These are phyloP conservation scores for Sporobolomyces phaffii DNA, from an alignment of 768 basidiomycete genomes.

Conservation along the genomic window DNA sequence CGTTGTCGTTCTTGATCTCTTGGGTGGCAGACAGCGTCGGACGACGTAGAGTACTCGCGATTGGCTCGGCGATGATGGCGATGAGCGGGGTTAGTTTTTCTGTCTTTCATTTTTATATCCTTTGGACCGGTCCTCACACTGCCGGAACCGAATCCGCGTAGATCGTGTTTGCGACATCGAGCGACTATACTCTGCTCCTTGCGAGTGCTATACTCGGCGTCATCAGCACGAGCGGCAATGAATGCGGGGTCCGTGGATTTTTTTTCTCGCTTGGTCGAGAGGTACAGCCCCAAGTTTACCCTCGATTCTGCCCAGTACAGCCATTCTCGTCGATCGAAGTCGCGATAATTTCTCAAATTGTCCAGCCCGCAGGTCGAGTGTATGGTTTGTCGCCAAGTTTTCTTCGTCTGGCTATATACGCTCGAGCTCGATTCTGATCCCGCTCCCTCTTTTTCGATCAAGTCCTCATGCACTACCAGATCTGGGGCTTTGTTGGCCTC, in stretches of 20 bases:
- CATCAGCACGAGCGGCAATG: conserved; percentile 11
- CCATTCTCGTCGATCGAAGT: conserved; percentile 14
- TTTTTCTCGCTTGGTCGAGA: no score
- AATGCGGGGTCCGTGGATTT: background rate
- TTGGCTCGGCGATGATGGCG: conserved; percentile 42
- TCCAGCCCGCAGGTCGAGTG: conserved; percentile 5
- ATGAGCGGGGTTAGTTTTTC: conserved; percentile 38
- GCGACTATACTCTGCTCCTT: background rate
- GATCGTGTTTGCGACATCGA: conserved; percentile 7
- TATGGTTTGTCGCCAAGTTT: conserved; percentile 4
- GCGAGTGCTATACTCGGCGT: conserved; percentile 23
- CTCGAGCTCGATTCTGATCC: background rate
- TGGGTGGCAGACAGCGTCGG: conserved; percentile 43
- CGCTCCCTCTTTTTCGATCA: background rate
- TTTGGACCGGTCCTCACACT: no score
- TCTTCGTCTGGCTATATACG: no score
- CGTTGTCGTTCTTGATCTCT: conserved; percentile 40
- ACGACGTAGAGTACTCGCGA: conserved; percentile 38
- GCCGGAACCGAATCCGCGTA: no score
- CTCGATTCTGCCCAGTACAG: background rate
- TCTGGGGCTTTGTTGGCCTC: conserved; percentile 24
- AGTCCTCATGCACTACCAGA: conserved; percentile 10
- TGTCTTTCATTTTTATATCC: no score
- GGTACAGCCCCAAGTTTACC: no score
- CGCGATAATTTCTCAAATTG: conserved; percentile 18